These are phyloP conservation scores for Suhomyces maxii DNA, from an alignment of 1,139 yeast species.

Conservation along the genomic window DNA sequence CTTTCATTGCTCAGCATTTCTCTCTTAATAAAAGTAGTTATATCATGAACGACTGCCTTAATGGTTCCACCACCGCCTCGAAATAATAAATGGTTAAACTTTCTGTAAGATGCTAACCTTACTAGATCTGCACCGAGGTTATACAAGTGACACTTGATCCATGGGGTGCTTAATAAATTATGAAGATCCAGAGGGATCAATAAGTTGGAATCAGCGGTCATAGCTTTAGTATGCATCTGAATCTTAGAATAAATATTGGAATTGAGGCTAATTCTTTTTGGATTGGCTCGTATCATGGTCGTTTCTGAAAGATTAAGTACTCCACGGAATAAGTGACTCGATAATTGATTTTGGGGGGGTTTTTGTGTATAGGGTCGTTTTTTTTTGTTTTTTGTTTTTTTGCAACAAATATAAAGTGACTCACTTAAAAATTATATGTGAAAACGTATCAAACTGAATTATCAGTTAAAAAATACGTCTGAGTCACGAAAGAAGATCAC, in stretches of 20 bases:
- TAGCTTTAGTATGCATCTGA: conserved; percentile 7
- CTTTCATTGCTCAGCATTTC: conserved; percentile 24
- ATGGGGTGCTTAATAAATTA: conserved; percentile 23
- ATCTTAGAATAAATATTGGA: conserved; percentile 5
- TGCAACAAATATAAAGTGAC: neutral
- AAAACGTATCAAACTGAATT: too few species aligned
- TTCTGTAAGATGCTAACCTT: conserved; percentile 36
- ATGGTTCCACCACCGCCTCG: conserved; percentile 39
- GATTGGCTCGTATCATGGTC: conserved; percentile 11
- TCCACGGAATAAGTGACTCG: too few species aligned
- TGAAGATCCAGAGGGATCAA: conserved; percentile 16
- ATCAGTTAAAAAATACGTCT: too few species aligned
- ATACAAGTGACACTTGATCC: conserved; percentile 37
- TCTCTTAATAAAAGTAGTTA: conserved; percentile 35
- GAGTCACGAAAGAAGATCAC: too few species aligned
- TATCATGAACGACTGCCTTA: conserved; percentile 37
- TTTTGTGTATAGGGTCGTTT: neutral
- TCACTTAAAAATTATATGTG: neutral
- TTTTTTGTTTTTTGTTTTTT: too few species aligned
- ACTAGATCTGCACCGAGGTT: conserved; percentile 39
- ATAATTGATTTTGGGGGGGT: neutral
- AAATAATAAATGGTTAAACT: conserved; percentile 30
- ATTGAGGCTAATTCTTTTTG: conserved; percentile 6
- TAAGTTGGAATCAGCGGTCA: conserved; percentile 1
- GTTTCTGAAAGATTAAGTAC: too few species aligned